phyloP scores from a whole-genome alignment of 2,329 filamentous ascomycete genomes.

The Ceratocystis harringtonii region DNA sequence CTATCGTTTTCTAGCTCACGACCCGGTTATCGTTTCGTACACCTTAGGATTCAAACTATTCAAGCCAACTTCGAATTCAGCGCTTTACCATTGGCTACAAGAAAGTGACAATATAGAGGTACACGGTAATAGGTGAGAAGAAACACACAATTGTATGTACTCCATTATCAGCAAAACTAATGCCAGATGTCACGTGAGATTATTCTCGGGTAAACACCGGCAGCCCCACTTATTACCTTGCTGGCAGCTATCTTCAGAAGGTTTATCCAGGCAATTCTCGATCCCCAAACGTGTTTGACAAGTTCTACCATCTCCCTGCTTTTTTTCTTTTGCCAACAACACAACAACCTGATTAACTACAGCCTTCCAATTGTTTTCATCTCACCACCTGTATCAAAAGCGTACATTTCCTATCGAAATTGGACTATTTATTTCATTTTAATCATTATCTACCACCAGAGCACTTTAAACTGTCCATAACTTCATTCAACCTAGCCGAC shows the following conservation, averaged over 20 bases:
- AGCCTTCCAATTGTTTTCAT: conserved; percentile 5
- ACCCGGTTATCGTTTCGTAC: background rate
- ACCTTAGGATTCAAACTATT: background rate
- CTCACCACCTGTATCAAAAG: background rate
- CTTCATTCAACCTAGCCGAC: conserved; percentile 16
- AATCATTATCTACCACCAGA: conserved; percentile 17
- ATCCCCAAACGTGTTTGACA: conserved; percentile 8
- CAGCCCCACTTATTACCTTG: background rate
- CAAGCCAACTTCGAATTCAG: background rate
- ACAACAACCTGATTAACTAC: background rate
- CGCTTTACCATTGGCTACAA: background rate
- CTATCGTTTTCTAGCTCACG: background rate
- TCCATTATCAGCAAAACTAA: background rate
- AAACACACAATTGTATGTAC: background rate
- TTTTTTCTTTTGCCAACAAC: conserved; percentile 3
- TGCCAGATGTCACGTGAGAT: background rate
- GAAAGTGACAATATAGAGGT: background rate
- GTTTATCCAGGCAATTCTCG: conserved; percentile 5
- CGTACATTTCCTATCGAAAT: background rate
- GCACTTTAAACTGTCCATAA: conserved; percentile 16
- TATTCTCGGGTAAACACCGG: background rate
- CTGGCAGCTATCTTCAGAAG: background rate
- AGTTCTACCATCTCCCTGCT: conserved; percentile 17
- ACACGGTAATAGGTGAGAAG: background rate
- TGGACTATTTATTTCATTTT: conserved; percentile 11